Base-by-base conservation (phyloP, 495 filamentous ascomycete species). In the Aspergillus funiculosus region DNA sequence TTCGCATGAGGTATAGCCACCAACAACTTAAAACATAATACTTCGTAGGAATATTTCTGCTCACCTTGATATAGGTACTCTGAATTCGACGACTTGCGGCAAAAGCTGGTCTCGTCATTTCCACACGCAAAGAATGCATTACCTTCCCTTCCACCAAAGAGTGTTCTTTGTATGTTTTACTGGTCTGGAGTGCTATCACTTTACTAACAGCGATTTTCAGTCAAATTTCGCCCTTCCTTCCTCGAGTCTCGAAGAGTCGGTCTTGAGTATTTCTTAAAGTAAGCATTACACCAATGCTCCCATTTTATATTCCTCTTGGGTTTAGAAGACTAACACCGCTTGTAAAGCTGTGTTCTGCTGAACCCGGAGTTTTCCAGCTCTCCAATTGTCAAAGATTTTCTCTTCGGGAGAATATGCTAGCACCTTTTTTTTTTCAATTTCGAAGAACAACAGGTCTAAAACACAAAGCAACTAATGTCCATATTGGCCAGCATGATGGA, bases 191-290 rank as follows among this genome's bases (percentile, higher is more conserved):
- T 10, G 19, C 29, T 25, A 27, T 17, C 22, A 2, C 6, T 39
- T 48, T 40, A 50, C 53, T 52, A 48, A 62, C 9, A 11, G 42
- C n/a, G 13, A 10, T 31, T 40, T 20, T 18, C 43, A 77, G 81
- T 73, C 50, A 82, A 78, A 56, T 87, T 87, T 51, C 78, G 79
- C 5, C 76, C 83, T 5, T 71, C 70, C 21, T 88, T 88, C 54
- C 67, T 88, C 28, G 83, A 87, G 56, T 69, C 72, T 13, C 67
- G 84, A 27, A 75, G 79, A 37, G 67, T 73, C 39, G 84, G 84
- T 9, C 64, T 88, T 32, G 73, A 75, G 26, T 85, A 88, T 57
- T 87, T 87, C 49, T 64, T 87, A 32, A 85, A 85, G 80, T 86
- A 59, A 59, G 79, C 66, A 15, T 40, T 25, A 9, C 13, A 35